These are phyloP conservation scores for Asterella californica DNA, from an alignment of 225 moss, liverwort and hornwort species.

Conservation along the genomic window DNA sequence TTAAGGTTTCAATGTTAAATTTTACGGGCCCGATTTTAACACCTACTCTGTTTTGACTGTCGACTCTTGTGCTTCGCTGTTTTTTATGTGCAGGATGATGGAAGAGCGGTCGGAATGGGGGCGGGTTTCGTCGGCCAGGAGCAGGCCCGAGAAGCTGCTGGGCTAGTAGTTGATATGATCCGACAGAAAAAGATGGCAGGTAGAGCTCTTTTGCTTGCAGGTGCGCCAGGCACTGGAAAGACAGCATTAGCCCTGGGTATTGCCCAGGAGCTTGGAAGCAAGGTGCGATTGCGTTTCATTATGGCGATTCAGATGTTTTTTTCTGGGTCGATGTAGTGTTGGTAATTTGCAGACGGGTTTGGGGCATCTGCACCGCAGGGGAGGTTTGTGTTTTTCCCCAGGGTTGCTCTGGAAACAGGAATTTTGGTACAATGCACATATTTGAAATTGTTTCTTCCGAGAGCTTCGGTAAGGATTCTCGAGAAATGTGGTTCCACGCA, in stretches of 20 bases:
- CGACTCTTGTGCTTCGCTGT: background rate
- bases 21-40: background rate
- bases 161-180: conserved; percentile 95
- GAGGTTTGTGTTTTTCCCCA: too few species aligned
- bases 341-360: background rate
- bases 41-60: background rate
- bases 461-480: background rate
- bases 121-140: conserved; percentile 95
- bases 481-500: conserved; percentile 22
- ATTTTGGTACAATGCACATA: background rate
- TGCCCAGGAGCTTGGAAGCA: conserved; percentile 95
- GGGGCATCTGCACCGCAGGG: too few species aligned
- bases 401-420: background rate
- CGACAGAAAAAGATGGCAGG: conserved; percentile 99
- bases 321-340: background rate
- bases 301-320: too few species aligned
- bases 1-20: background rate
- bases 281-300: conserved; percentile 45
- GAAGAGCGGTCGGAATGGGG: conserved; percentile 74
- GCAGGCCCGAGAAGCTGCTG: conserved; percentile 87
- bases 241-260: conserved; percentile 92
- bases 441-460: background rate
- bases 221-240: conserved; percentile 96
- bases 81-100: conserved; percentile 66
- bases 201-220: conserved; percentile 82